Percentiles rank a stretch among this genome's conserved stretches.
Evolutionary conservation across 2,329 filamentous ascomycete genomes (phyloP).

Genomic region (Verruconis gallopava): DNA sequence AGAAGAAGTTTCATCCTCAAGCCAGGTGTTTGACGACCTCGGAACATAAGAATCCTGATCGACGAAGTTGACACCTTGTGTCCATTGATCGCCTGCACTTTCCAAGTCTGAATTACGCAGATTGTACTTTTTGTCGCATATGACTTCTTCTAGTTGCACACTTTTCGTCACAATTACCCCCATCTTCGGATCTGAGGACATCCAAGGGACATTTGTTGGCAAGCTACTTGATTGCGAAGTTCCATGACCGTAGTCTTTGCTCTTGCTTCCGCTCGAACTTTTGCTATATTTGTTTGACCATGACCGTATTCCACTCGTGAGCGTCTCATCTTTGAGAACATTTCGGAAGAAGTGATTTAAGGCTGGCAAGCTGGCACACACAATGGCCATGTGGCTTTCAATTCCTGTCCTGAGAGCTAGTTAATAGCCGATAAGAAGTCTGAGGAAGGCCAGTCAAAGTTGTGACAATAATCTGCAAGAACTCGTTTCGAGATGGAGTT

Average conservation of each 20-base stretch:
- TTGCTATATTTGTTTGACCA: neutral
- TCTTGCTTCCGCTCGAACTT: neutral
- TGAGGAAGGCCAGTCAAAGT: no score
- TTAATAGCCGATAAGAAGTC: no score
- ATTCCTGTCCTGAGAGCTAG: no score
- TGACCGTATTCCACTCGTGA: neutral
- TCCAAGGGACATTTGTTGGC: neutral
- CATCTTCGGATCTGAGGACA: neutral
- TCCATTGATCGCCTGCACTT: neutral
- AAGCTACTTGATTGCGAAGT: neutral
- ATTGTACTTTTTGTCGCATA: neutral
- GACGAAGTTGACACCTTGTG: neutral
- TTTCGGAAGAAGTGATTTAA: conserved; percentile 10
- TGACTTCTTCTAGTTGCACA: neutral
- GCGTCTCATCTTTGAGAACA: neutral
- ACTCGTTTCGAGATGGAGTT: no score
- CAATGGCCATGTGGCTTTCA: conserved; percentile 8
- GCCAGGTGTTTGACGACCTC: neutral
- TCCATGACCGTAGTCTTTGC: neutral
- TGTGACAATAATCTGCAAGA: no score
- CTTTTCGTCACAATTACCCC: neutral
- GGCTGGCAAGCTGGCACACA: conserved; percentile 9
- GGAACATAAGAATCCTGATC: neutral
- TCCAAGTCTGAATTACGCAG: neutral
- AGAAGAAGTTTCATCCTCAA: neutral